A percentile compares a stretch with the other conserved stretches of the same genome.
Conservation (phyloP, 805 yeast species). For the Kazachstania bromeliacearum region DNA sequence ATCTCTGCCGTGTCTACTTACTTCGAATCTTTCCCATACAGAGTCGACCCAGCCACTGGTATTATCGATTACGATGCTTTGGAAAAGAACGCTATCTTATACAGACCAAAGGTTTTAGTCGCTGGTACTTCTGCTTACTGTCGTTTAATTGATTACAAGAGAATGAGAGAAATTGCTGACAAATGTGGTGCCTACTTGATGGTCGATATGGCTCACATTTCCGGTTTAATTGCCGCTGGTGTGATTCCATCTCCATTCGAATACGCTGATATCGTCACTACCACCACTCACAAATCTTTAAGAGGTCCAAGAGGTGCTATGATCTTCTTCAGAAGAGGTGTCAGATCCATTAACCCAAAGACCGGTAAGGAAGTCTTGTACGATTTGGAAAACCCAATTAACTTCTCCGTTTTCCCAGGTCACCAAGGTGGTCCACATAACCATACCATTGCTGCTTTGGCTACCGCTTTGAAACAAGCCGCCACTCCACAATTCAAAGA, state of each 20-base stretch:
- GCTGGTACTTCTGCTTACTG: conserved; percentile 99
- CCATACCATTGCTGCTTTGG: conserved; percentile 96
- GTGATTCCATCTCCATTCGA: conserved; percentile 95
- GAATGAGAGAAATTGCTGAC: conserved; percentile 94
- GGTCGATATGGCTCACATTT: conserved; percentile 97
- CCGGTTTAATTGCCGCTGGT: conserved; percentile 92
- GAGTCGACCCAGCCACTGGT: conserved; percentile 87
- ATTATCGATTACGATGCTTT: conserved; percentile 92
- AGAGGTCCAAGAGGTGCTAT: conserved; percentile 99
- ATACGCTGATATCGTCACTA: conserved; percentile 94
- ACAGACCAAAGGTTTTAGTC: conserved; percentile 92
- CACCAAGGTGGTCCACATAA: conserved; percentile 99
- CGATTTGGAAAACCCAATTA: conserved; percentile 90
- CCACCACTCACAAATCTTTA: conserved; percentile 96
- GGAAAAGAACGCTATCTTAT: conserved; percentile 81
- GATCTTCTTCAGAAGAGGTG: conserved; percentile 97
- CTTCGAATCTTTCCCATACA: conserved; percentile 97
- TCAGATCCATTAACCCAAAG: conserved; percentile 75
- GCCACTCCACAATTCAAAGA: conserved; percentile 80
- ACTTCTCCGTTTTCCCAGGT: conserved; percentile 98
- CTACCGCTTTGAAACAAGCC: conserved; percentile 94
- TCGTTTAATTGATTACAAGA: conserved; percentile 90
- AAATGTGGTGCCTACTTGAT: conserved; percentile 93
- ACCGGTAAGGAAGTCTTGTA: conserved; percentile 86
- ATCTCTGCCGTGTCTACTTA: conserved; percentile 93